Percentiles rank a stretch among this genome's conserved stretches.
Evolutionary conservation across 495 filamentous ascomycete genomes (phyloP).

Genomic region (Extremus antarcticus): DNA sequence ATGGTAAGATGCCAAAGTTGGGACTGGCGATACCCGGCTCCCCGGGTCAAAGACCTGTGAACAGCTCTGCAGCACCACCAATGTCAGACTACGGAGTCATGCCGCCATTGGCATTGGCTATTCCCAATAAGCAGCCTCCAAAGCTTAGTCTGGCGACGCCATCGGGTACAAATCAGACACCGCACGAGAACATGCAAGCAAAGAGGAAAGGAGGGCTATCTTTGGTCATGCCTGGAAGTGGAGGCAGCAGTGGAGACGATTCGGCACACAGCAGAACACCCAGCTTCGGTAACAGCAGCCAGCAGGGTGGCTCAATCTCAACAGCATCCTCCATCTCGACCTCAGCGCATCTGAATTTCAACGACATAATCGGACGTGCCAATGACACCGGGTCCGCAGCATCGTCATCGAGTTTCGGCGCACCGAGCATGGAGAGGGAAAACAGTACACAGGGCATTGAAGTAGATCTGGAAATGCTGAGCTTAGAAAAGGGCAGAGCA

Average conservation of each 20-base stretch:
- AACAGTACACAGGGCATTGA: slow-evolving; percentile 51
- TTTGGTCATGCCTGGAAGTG: slow-evolving; percentile 31
- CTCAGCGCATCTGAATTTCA: slow-evolving; percentile 46
- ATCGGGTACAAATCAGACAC: slow-evolving; percentile 60
- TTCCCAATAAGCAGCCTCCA: slow-evolving; percentile 41
- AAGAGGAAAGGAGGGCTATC: slow-evolving; percentile 38
- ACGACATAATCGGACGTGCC: slow-evolving; percentile 47
- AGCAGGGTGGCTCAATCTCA: slow-evolving; percentile 63
- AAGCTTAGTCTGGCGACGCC: slow-evolving; percentile 73
- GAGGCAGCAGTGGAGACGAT: slow-evolving; percentile 47
- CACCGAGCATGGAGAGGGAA: slow-evolving; percentile 54
- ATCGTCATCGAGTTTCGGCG: slow-evolving; percentile 51
- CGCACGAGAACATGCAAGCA: slow-evolving; percentile 44
- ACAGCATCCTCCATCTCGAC: slow-evolving; percentile 70
- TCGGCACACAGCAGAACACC: slow-evolving; percentile 66
- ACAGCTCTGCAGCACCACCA: slow-evolving; percentile 21
- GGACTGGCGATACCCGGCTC: slow-evolving; percentile 82
- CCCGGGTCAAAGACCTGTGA: slow-evolving; percentile 62
- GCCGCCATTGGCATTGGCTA: slow-evolving; percentile 13
- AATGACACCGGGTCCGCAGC: slow-evolving; percentile 82
- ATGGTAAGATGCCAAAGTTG: slow-evolving; percentile 60
- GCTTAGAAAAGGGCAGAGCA: slow-evolving; percentile 64
- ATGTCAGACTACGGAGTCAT: slow-evolving; percentile 6
- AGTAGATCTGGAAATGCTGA: slow-evolving; percentile 54
- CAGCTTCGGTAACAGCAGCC: slow-evolving; percentile 58